Conservation (phyloP, 176 grass and related monocot genomes). For the Melocanna baccifera region DNA sequence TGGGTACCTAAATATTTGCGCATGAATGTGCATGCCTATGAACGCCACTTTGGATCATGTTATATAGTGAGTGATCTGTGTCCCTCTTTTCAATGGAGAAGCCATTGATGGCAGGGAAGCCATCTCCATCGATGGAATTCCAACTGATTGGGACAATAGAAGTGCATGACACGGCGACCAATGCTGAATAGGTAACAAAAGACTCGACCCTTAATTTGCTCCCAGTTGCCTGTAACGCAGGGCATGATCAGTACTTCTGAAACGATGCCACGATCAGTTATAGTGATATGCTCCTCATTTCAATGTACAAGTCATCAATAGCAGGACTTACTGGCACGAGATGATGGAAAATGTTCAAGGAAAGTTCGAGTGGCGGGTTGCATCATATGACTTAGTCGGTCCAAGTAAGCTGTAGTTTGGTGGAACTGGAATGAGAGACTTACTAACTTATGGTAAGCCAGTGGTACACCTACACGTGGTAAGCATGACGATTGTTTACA, state of each 20-base stretch:
- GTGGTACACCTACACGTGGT: too few species aligned
- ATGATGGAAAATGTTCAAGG: too few species aligned
- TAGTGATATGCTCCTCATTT: background rate
- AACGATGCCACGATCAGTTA: too few species aligned
- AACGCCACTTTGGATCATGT: background rate
- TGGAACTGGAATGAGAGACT: too few species aligned
- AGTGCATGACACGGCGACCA: background rate
- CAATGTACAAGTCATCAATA: background rate
- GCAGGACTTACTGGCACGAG: background rate
- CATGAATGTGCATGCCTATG: background rate
- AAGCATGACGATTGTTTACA: too few species aligned
- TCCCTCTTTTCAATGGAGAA: background rate
- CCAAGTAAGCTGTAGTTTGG: too few species aligned
- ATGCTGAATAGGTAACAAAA: background rate
- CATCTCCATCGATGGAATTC: too few species aligned
- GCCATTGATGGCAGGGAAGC: too few species aligned
- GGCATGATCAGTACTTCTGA: background rate
- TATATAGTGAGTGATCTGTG: slow-evolving; percentile 7
- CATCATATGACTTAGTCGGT: too few species aligned
- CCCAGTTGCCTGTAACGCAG: background rate
- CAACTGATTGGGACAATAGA: background rate
- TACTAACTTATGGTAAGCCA: too few species aligned
- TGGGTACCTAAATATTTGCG: background rate
- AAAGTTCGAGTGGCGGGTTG: too few species aligned
- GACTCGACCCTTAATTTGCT: background rate